Evolutionary conservation across 768 basidiomycete genomes (phyloP), one percentile per base, ranked within the genome.

Genomic region (Trametes sanguinea): DNA sequence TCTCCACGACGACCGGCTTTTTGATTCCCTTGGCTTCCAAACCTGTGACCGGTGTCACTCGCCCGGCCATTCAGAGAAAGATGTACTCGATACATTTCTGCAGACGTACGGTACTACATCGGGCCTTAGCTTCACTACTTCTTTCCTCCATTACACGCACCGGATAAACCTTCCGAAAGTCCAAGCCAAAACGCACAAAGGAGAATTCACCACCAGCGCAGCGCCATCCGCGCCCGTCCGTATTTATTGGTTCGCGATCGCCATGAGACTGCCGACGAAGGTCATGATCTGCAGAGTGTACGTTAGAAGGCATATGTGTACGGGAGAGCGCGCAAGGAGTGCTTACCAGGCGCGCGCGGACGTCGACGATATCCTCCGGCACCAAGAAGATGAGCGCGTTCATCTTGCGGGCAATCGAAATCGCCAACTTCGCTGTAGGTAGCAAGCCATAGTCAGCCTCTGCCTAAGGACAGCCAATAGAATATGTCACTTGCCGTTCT

Each of bases 381-480:
- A 98, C 96, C 61, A 98, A 77, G 83, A 98, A 98, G 69, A 98
- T 98, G 68, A 97, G 76, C 4, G 93, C 92, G 56, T 94, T 92
- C 88, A 95, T 89, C 83, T 98, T 98, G 71, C 96, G 83, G n/a
- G 96, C 95, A 68, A 98, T 98, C 2, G 96, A 98, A 68, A 98
- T 98, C 7, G 94, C 96, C 65, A 98, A 76, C 84, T 98, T 98
- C 14, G 95, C 95, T 97, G 64, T n/a, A 47, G 51, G 17, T 13
- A 46, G 32, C 29, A 30, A 48, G 30, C 29, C 2, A 35, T 2
- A 2, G 29, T 56, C 35, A 56, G 32, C 40, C 22, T 7, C 9
- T 43, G 7, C 4, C 37, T 27, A 4, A 8, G 9, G 4, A 6
- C 43, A n/a, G 3, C 6, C 0, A 7, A 6, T 7, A 7, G 4